Evolutionary conservation across 129 eudicot species (phyloP), one percentile per base, ranked within the genome.

Genomic region (Chrysanthemum makinoi): DNA sequence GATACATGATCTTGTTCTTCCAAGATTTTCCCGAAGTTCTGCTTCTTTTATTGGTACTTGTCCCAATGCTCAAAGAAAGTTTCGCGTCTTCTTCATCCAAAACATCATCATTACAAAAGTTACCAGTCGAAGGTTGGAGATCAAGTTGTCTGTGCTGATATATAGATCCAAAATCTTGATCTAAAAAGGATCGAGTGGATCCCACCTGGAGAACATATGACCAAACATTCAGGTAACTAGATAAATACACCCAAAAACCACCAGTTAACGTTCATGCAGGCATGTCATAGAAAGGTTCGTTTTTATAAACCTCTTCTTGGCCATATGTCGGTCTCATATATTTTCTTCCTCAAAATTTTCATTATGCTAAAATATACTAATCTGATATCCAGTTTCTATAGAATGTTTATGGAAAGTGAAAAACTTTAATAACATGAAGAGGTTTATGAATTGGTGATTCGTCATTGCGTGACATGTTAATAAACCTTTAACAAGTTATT

Each of bases 61-160:
- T 60, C 51, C 83, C 86, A 57, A 83, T 77, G 79, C 84, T 73
- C 76, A 87, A 75, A 65, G 82, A 66, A 79, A 86, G 88, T 49
- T 85, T 63, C 51, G 79, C 70, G 70, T 80, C 85, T 48, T 78
- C 85, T n/a, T 57, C 65, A 79, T 69, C 74, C 30, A 35, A 67
- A 67, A 15, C 73, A 46, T 66, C 56, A 6, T 73, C 76, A 68
- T 68, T 65, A 63, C 28, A 58, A 30, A 50, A 70, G 60, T 28
- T 65, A 78, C 74, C 68, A 28, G 68, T 55, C 2, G 68, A 39
- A 62, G 63, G 54, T 63, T 75, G 77, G 75, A 68, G 82, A 80
- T 75, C 77, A 53, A 44, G 62, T 62, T 55, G 75, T 69, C 72
- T 74, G 39, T 69, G 77, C 39, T 73, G 80, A 73, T 57, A 63